Percentiles rank a stretch among this genome's conserved stretches.
Conservation (phyloP, 257 asterid genomes). For the Linaria vulgaris region DNA sequence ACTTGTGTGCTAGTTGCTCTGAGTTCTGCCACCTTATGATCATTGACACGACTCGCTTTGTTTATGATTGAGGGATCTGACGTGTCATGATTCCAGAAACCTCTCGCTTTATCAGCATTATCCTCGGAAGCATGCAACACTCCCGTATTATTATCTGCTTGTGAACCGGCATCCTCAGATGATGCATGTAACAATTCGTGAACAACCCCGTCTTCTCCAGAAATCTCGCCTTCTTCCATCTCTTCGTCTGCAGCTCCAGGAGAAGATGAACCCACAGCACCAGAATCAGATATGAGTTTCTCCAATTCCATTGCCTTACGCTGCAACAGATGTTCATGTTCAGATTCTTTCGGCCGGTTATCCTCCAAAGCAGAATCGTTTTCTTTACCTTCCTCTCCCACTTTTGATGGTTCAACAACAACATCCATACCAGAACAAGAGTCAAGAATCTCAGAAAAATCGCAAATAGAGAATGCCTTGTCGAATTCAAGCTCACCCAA, state of each 20-base stretch:
- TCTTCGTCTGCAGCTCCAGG: slow-evolving; percentile 42
- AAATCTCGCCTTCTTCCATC: slow-evolving; percentile 81
- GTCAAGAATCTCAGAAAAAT: slow-evolving; percentile 45
- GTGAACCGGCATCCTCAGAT: slow-evolving; percentile 37
- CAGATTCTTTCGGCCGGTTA: slow-evolving; percentile 36
- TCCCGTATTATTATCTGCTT: slow-evolving; percentile 34
- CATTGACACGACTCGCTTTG: slow-evolving; percentile 27
- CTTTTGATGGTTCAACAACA: slow-evolving; percentile 38
- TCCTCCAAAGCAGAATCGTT: slow-evolving; percentile 30
- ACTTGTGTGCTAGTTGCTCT: slow-evolving; percentile 26
- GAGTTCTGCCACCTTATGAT: slow-evolving; percentile 32
- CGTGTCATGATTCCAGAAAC: slow-evolving; percentile 17
- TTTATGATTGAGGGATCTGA: slow-evolving; percentile 26
- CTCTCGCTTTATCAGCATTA: slow-evolving; percentile 27
- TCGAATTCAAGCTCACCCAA: slow-evolving; percentile 31
- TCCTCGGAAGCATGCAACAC: slow-evolving; percentile 34
- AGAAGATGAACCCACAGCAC: slow-evolving; percentile 30
- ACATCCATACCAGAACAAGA: slow-evolving; percentile 44
- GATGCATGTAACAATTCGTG: slow-evolving; percentile 36
- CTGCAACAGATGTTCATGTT: slow-evolving; percentile 56
- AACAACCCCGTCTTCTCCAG: slow-evolving; percentile 46
- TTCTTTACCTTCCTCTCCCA: slow-evolving; percentile 28
- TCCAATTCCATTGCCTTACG: slow-evolving; percentile 72
- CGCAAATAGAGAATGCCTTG: slow-evolving; percentile 30
- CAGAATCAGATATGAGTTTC: slow-evolving; percentile 49